Base-by-base conservation (phyloP, 2,329 filamentous ascomycete genomes). In the Intubia oerlemansii region DNA sequence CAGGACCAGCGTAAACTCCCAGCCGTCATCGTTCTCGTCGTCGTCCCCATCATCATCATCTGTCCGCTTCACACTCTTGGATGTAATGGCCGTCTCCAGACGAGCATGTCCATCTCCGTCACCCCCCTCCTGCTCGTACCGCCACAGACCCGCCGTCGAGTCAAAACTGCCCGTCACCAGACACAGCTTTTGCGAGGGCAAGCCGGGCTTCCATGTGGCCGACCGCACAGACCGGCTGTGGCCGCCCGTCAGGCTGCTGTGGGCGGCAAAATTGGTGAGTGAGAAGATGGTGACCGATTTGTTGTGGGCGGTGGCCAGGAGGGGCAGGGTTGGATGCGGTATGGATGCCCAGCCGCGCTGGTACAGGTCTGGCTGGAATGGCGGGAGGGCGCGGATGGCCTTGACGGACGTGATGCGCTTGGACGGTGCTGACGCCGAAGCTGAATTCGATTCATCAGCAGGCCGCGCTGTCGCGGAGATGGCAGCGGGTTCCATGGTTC, bases 131-230 rank as follows among this genome's bases (percentile, higher is more conserved):
- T 60, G 59, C 39, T 67, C 65, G 52, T 64, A 70, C 37, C 65
- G 71, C 85, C 72, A 91, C 41, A 78, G 66, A 8, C 82, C 88
- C 2, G 85, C 84, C 2, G 79, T 90, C 11, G 80, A 75, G 49
- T 98, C 88, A 46, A 98, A 98, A 47, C 77, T 88, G 4, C 81
- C 88, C 0, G 84, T 92, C 5, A 85, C 84, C 11, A 95, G 64
- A 25, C 85, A 80, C 32, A 78, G 72, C 45, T 72, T 67, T 35
- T 59, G 51, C 4, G 55, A 51, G 10, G 61, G 53, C 24, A 66
- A 52, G 34, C 62, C 61, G 0, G 84, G 82, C 51, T 91, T 91
- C 88, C 88, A 98, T 21, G 80, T 73, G 13, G 73, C 69, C 28
- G 70, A 69, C 31, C 88, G 69, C n/a, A 98, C 71, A 41, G 77